Evolutionary conservation across 1,139 yeast genomes (phyloP).

Genomic region (Meyerozyma elateridarum): DNA sequence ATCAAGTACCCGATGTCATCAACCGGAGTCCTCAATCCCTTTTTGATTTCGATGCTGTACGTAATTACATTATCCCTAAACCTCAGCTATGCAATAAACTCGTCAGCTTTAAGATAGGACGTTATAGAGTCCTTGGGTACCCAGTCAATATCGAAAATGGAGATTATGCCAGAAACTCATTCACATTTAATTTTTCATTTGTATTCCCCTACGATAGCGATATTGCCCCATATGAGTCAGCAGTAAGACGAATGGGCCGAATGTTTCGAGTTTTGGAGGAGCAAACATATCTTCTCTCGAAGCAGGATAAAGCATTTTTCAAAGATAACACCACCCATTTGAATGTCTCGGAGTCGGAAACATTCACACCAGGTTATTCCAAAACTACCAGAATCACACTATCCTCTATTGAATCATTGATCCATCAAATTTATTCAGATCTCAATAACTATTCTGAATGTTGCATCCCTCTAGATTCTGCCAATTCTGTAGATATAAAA

Average conservation of each 20-base stretch:
- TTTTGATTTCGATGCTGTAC: conserved; percentile 79
- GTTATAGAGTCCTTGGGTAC: conserved; percentile 76
- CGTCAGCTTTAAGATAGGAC: conserved; percentile 66
- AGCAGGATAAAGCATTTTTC: conserved; percentile 33
- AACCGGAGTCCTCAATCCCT: conserved; percentile 27
- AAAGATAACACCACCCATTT: conserved; percentile 15
- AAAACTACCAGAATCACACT: conserved; percentile 41
- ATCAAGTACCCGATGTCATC: conserved; percentile 65
- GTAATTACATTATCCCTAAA: conserved; percentile 90
- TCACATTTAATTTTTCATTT: conserved; percentile 88
- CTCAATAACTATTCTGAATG: conserved; percentile 94
- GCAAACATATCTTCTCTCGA: conserved; percentile 73
- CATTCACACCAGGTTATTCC: conserved; percentile 36
- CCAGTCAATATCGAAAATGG: conserved; percentile 79
- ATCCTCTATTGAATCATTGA: conserved; percentile 69
- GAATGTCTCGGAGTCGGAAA: conserved; percentile 3
- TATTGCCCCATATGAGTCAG: conserved; percentile 80
- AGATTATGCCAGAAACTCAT: conserved; percentile 82
- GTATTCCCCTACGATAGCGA: conserved; percentile 83
- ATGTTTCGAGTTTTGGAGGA: conserved; percentile 91
- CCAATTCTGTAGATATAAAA: conserved; percentile 89
- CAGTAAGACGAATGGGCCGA: conserved; percentile 76
- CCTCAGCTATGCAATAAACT: conserved; percentile 83
- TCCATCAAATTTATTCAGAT: conserved; percentile 89
- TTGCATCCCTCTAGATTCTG: conserved; percentile 84